Conservation (phyloP, 148 eudicot species). For the Nepenthes gracilis region DNA sequence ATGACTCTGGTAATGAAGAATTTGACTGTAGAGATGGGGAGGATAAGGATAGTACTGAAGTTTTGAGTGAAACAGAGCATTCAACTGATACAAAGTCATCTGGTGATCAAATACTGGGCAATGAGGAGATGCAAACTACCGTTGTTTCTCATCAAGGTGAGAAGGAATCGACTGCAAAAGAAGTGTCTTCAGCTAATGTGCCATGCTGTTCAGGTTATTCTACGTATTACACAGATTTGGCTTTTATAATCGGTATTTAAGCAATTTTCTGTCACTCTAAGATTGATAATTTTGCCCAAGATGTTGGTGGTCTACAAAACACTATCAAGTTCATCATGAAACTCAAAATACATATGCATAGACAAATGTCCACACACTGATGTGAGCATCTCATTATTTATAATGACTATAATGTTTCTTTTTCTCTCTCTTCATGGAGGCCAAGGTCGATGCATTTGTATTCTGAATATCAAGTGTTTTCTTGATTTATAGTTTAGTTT, state of each 20-base stretch:
- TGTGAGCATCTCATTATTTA: too few species aligned
- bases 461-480: background rate
- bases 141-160: slow-evolving; percentile 7
- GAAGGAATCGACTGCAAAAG: background rate
- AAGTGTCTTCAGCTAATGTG: slow-evolving; percentile 6
- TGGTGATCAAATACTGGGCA: slow-evolving; percentile 7
- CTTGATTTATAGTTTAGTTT: too few species aligned
- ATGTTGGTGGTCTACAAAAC: too few species aligned
- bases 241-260: background rate
- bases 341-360: too few species aligned
- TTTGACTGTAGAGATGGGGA: slow-evolving; percentile 15
- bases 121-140: background rate
- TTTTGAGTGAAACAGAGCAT: slow-evolving; percentile 22
- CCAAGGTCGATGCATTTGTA: background rate
- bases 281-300: too few species aligned
- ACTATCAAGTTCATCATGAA: too few species aligned
- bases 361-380: too few species aligned
- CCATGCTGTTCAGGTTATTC: slow-evolving; percentile 27
- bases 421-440: too few species aligned
- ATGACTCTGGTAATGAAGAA: slow-evolving; percentile 23
- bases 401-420: too few species aligned
- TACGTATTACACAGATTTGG: background rate
- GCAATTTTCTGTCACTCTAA: too few species aligned
- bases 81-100: slow-evolving; percentile 18
- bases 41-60: slow-evolving; percentile 16